A percentile compares a stretch with the other conserved stretches of the same genome.
Evolutionary conservation across 2,329 filamentous ascomycete genomes (phyloP).

Genomic region (Trichoderma arundinaceum): DNA sequence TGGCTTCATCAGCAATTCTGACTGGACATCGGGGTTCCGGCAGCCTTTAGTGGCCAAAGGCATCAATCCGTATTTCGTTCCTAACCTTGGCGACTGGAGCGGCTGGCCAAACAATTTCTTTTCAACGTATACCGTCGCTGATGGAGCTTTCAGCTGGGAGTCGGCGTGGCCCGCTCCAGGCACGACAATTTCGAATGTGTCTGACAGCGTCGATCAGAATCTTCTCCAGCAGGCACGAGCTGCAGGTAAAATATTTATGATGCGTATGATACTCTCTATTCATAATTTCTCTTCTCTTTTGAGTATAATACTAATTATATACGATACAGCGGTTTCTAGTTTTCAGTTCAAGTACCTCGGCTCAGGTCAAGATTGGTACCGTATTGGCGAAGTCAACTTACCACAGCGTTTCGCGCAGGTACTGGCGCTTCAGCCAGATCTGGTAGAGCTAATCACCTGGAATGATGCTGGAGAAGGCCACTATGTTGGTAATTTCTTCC

Average conservation of each 20-base stretch:
- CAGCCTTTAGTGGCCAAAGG: constrained; percentile 1
- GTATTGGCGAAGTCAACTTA: constrained; percentile 18
- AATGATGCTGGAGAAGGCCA: constrained; percentile 23
- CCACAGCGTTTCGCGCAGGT: constrained; percentile 14
- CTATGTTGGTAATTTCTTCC: constrained; percentile 25
- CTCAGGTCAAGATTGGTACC: constrained; percentile 16
- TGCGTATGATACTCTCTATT: not conserved
- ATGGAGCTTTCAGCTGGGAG: constrained; percentile 21
- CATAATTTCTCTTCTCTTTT: not conserved
- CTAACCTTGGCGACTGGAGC: constrained; percentile 19
- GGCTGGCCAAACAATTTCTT: constrained; percentile 24
- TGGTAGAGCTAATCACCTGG: constrained; percentile 12
- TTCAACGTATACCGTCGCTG: constrained; percentile 4
- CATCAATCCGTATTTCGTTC: constrained; percentile 21
- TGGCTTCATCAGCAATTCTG: constrained; percentile 15
- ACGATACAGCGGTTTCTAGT: constrained; percentile 12
- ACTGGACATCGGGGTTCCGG: constrained; percentile 11
- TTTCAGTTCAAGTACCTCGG: constrained; percentile 25
- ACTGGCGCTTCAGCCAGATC: constrained; percentile 6
- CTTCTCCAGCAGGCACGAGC: constrained; percentile 18
- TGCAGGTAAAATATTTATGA: constrained; percentile 14
- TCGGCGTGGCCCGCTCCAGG: constrained; percentile 21
- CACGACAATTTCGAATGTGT: constrained; percentile 12
- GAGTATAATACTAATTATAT: not conserved
- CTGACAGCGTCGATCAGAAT: constrained; percentile 11